These are phyloP conservation scores for Rutstroemia sp. DNA, from an alignment of 2,329 filamentous ascomycete genomes.

Conservation along the genomic window DNA sequence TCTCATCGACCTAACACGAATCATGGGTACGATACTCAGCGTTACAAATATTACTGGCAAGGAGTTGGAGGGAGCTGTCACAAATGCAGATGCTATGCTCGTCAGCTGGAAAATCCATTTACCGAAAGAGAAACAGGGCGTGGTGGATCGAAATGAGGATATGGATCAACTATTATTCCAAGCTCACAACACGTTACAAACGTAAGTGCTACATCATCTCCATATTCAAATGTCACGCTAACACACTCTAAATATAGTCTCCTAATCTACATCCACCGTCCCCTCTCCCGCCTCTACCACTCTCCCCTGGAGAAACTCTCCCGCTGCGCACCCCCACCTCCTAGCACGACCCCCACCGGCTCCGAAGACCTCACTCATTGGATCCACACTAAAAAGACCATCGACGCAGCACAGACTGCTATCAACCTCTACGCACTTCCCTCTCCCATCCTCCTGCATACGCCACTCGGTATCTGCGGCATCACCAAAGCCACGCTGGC, in stretches of 20 bases:
- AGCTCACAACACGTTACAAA: conserved; percentile 31
- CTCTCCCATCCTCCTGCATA: conserved; percentile 45
- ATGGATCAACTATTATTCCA: conserved; percentile 34
- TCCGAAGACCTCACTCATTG: conserved; percentile 14
- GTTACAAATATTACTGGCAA: conserved; percentile 24
- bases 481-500: conserved; percentile 50
- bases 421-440: conserved; percentile 47
- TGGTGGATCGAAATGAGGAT: conserved; percentile 32
- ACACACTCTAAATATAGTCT: conserved; percentile 7
- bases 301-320: conserved; percentile 17
- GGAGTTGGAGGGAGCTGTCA: conserved; percentile 22
- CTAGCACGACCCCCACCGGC: not conserved
- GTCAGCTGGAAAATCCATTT: conserved; percentile 34
- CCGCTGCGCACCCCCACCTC: conserved; percentile 16
- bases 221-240: not conserved
- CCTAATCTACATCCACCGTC: conserved; percentile 21
- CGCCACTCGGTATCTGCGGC: conserved; percentile 49
- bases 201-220: conserved; percentile 24
- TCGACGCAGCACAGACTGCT: conserved; percentile 51
- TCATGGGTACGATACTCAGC: conserved; percentile 29
- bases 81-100: conserved; percentile 32
- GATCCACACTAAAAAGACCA: conserved; percentile 51
- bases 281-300: conserved; percentile 20
- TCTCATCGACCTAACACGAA: conserved; percentile 32
- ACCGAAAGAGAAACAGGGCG: conserved; percentile 34